These are phyloP conservation scores for Prunus persica DNA, from an alignment of 306 rosid species.

Conservation along the genomic window Prunus_persica_NCBIv2 NC_034015.1:17476001-17476500, in stretches of 20 bases:
- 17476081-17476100: conserved; percentile 89
- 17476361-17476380: conserved; percentile 50
- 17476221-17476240: conserved; percentile 73
- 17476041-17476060: neutral
- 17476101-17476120: conserved; percentile 81
- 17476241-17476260: conserved; percentile 72
- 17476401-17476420: neutral
- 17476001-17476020: neutral
- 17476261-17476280: conserved; percentile 47
- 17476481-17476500: neutral
- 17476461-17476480: neutral
- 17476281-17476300: conserved; percentile 48
- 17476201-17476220: conserved; percentile 36
- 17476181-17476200: conserved; percentile 57
- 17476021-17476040: neutral
- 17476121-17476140: conserved; percentile 57
- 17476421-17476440: too few relatives aligned
- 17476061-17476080: conserved; percentile 50
- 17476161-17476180: conserved; percentile 61
- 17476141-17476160: conserved; percentile 66
- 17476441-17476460: neutral
- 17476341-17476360: conserved; percentile 61
- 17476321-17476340: conserved; percentile 53
- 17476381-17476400: neutral
- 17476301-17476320: conserved; percentile 90